Conservation (phyloP, 2,329 filamentous ascomycete species). For the Aspergillus fructus region DNA sequence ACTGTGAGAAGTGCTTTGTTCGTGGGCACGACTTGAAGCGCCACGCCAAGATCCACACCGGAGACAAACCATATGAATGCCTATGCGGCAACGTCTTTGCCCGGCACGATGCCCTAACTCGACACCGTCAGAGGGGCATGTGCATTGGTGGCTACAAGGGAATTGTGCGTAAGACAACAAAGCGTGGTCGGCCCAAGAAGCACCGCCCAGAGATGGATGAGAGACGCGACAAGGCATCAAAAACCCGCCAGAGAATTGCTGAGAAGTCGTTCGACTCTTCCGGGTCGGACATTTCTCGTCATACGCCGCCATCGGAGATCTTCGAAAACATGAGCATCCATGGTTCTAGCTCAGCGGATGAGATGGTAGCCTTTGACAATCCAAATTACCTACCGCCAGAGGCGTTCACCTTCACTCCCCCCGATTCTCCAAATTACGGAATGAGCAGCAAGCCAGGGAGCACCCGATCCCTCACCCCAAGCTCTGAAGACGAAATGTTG, state of each 20-base stretch:
- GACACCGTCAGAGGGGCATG: conserved; percentile 93
- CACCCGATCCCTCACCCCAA: conserved; percentile 39
- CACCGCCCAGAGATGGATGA: conserved; percentile 59
- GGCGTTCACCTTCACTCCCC: conserved; percentile 48
- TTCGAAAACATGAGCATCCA: conserved; percentile 42
- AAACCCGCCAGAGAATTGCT: conserved; percentile 48
- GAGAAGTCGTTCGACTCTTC: conserved; percentile 37
- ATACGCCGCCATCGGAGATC: conserved; percentile 43
- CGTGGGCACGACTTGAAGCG: conserved; percentile 96
- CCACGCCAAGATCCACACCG: conserved; percentile 95
- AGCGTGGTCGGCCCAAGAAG: conserved; percentile 66
- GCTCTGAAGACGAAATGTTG: conserved; percentile 38
- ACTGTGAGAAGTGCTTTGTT: conserved; percentile 93
- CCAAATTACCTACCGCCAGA: conserved; percentile 39
- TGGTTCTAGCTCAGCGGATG: conserved; percentile 33
- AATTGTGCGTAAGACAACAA: conserved; percentile 64
- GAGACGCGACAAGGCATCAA: conserved; percentile 56
- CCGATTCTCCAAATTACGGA: conserved; percentile 45
- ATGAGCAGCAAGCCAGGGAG: conserved; percentile 36
- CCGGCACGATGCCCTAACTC: conserved; percentile 88
- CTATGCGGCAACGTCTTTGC: conserved; percentile 94
- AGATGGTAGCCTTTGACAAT: conserved; percentile 29
- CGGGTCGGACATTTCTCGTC: conserved; percentile 39
- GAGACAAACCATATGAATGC: conserved; percentile 92
- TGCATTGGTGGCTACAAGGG: conserved; percentile 94